These are phyloP conservation scores for Penicillium coprophilum DNA, from an alignment of 495 filamentous ascomycete genomes.

Conservation along the genomic window DNA sequence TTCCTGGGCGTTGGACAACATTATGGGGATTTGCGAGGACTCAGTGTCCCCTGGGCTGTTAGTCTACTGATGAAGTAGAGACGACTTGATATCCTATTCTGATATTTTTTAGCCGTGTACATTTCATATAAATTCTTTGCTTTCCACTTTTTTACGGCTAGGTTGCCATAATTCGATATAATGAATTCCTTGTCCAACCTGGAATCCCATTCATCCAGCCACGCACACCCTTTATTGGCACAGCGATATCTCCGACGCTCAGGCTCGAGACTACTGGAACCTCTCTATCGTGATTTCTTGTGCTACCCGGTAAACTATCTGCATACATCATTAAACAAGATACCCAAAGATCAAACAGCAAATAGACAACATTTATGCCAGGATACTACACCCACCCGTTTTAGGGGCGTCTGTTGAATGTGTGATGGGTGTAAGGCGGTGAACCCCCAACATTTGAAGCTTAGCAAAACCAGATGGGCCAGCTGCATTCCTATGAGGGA, in stretches of 20 bases:
- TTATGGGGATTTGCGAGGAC: conserved; percentile 89
- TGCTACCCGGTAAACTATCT: too few species aligned
- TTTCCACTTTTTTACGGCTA: neutral
- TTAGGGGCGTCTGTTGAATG: too few species aligned
- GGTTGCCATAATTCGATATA: neutral
- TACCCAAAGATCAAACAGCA: too few species aligned
- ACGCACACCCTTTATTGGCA: neutral
- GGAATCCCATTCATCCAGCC: neutral
- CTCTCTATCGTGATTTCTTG: too few species aligned
- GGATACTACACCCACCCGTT: too few species aligned
- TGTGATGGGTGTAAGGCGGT: too few species aligned
- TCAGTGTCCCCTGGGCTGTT: conserved; percentile 91
- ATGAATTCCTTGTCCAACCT: neutral
- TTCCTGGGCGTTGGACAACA: conserved; percentile 96
- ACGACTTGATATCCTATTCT: conserved; percentile 11
- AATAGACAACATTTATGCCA: too few species aligned
- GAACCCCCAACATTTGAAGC: too few species aligned
- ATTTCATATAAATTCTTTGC: neutral
- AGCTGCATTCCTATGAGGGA: too few species aligned
- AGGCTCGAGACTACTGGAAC: too few species aligned
- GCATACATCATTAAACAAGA: too few species aligned
- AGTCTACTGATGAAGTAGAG: conserved; percentile 66
- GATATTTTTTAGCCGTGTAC: neutral
- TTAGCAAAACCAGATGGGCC: too few species aligned
- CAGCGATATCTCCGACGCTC: neutral